Conservation (phyloP, 371 early-diverging fungal species). For the Neoconidiobolus thromboides region DNA sequence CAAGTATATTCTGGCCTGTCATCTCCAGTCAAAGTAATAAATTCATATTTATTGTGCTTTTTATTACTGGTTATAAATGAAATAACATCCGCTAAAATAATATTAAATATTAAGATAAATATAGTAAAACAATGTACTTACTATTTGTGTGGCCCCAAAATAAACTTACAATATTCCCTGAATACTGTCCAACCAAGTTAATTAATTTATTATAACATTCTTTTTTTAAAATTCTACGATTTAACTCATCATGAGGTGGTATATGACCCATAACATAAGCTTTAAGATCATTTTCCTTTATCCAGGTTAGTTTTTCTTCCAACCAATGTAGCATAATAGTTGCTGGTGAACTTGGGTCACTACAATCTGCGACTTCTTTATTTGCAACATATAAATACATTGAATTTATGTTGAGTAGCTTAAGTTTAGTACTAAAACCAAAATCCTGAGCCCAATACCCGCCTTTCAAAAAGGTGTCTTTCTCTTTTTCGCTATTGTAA, state of each 20-base stretch:
- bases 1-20: no score
- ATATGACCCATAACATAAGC: constrained; percentile 25
- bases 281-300: constrained; percentile 3
- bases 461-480: constrained; percentile 6
- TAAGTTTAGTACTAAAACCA: neutral
- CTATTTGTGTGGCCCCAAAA: constrained; percentile 20
- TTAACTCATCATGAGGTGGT: constrained; percentile 21
- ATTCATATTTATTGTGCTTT: neutral
- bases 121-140: neutral
- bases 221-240: constrained; percentile 9
- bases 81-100: neutral
- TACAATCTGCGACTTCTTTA: constrained; percentile 12
- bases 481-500: neutral
- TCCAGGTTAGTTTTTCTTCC: constrained; percentile 7
- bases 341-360: constrained; percentile 11
- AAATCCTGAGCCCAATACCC: constrained; percentile 7
- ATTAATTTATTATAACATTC: constrained; percentile 19
- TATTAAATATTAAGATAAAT: neutral
- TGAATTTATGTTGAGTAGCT: constrained; percentile 12
- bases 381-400: constrained; percentile 15
- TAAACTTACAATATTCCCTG: constrained; percentile 19
- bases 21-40: neutral
- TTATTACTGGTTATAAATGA: constrained; percentile 1
- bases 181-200: constrained; percentile 20
- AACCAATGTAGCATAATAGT: constrained; percentile 17